Evolutionary conservation across 2,329 filamentous ascomycete genomes (phyloP), one percentile per base, ranked within the genome.

Genomic region (Penicillium hesseltinei): DNA sequence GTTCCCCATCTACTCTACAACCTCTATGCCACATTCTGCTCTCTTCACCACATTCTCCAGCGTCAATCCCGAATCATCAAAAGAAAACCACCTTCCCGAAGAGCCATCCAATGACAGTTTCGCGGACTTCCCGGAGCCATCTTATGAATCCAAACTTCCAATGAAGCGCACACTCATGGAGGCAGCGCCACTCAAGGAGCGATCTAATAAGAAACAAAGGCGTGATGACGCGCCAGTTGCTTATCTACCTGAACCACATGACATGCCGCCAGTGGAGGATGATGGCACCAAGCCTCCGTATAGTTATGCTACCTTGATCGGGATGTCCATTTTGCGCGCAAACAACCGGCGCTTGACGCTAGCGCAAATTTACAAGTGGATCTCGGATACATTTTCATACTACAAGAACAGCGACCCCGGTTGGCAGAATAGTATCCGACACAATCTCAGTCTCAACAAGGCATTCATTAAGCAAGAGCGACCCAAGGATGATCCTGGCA

Each of bases 361-460:
- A 19, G 87, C 92, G 27, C 92, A 97, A 74, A 99, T 99, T 66
- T 99, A 97, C 82, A 96, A 96, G 72, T 99, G 94, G 93, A 97
- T 99, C 68, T 95, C 91, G n/a, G 91, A 95, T 72, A 92, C 88
- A 19, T 97, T 90, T 73, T 87, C 85, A 5, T 97, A 93, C 76
- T 99, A 97, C 79, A 88, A 85, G 65, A 84, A 86, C 43, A 84
- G 88, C 55, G 92, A 97, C 68, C 87, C 90, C 11, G 93, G 94
- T 62, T 99, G 94, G 94, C 93, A 97, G 76, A 99, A 99, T 76
- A 97, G 94, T 78, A 99, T 99, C 73, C 89, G 94, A 35, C 94
- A 99, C 76, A 99, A 99, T 67, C 85, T 99, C 35, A 97, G 92
- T 71, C 81, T 99, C 44, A 96, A 97, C 81, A 97, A 97, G 78